These are phyloP conservation scores for Caryopteris hybrid DNA, from an alignment of 305 asterid species.

Conservation along the genomic window DNA sequence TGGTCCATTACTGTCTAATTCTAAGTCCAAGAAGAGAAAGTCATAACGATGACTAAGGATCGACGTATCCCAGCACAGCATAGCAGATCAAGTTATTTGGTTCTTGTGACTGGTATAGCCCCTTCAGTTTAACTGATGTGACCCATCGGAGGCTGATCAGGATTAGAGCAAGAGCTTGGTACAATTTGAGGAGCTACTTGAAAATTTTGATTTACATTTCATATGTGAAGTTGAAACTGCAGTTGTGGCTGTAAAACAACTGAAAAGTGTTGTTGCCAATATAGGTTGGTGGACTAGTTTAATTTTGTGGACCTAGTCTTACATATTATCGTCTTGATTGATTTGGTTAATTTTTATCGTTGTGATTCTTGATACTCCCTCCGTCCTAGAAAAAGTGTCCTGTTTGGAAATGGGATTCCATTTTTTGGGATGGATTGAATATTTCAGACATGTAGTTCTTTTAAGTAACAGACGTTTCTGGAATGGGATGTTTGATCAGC, in stretches of 20 bases:
- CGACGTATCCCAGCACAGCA: not conserved
- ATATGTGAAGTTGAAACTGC: not conserved
- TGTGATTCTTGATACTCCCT: too few species aligned
- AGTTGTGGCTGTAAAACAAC: not conserved
- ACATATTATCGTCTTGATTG: too few species aligned
- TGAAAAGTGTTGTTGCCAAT: not conserved
- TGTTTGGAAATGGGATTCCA: too few species aligned
- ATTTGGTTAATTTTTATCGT: too few species aligned
- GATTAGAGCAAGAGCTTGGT: not conserved
- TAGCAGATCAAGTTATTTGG: not conserved
- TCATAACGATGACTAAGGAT: conserved; percentile 7
- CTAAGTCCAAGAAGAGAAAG: conserved; percentile 30
- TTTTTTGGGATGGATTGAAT: too few species aligned
- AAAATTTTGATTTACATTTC: not conserved
- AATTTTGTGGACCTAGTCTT: too few species aligned
- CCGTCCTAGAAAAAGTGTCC: too few species aligned
- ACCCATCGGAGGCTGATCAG: not conserved
- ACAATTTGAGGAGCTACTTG: not conserved
- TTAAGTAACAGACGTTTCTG: too few species aligned
- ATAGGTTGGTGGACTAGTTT: not conserved
- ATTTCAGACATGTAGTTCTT: too few species aligned
- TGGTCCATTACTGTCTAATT: conserved; percentile 42
- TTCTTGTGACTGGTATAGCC: not conserved
- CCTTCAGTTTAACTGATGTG: not conserved
- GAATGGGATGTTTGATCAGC: too few species aligned